phyloP scores from a whole-genome alignment of 129 eudicot species.

The Centella asiatica region DNA sequence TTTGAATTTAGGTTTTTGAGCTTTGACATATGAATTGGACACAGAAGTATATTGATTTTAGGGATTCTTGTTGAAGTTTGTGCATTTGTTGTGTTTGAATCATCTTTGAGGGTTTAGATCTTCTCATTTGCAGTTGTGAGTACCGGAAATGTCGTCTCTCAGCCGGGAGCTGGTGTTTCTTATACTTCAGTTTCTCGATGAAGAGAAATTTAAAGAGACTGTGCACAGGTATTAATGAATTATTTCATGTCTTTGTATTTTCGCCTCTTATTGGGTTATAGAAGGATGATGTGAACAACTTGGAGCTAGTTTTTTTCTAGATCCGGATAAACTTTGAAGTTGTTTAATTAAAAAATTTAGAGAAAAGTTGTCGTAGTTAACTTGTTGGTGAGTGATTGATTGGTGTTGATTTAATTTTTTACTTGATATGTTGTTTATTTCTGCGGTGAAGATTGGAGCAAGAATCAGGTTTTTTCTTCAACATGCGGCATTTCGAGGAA shows the following conservation, averaged over 20 bases:
- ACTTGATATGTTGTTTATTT: conserved; percentile 8
- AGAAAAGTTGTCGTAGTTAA: neutral
- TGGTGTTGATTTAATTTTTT: conserved; percentile 6
- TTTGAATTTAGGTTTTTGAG: conserved; percentile 8
- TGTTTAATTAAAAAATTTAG: neutral
- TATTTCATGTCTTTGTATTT: conserved; percentile 1
- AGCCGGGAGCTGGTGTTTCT: conserved; percentile 71
- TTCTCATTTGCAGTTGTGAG: conserved; percentile 18
- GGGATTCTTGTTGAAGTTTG: conserved; percentile 19
- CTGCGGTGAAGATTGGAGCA: conserved; percentile 55
- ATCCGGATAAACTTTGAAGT: neutral
- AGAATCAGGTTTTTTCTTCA: conserved; percentile 70
- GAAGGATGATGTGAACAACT: neutral
- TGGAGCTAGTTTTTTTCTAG: neutral
- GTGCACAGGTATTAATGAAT: conserved; percentile 45
- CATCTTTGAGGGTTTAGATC: conserved; percentile 14
- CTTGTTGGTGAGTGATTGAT: neutral
- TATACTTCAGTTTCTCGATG: conserved; percentile 75
- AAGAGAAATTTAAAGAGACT: conserved; percentile 56
- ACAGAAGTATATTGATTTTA: conserved; percentile 1
- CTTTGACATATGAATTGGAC: neutral
- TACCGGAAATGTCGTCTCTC: conserved; percentile 46
- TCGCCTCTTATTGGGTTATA: neutral
- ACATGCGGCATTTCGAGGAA: conserved; percentile 67
- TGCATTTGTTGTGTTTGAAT: conserved; percentile 9